Evolutionary conservation across 1,284 basidiomycete species (phyloP).

Genomic region (Boletus smithii): DNA sequence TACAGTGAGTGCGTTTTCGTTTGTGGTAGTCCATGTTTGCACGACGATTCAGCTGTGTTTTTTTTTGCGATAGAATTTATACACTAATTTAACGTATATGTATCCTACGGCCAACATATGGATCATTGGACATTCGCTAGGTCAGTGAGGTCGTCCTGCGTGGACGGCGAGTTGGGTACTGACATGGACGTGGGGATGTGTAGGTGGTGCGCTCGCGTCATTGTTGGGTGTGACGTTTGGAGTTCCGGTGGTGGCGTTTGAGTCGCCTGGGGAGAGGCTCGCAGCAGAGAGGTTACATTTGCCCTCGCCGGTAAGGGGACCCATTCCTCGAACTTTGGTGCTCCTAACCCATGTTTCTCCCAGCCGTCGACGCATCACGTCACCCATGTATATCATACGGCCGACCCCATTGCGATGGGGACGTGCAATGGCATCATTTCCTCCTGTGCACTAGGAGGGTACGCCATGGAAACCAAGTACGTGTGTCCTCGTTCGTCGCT

Average conservation of each 20-base stretch:
- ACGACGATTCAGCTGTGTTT: no score
- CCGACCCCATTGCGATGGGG: conserved; percentile 84
- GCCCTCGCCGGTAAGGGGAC: conserved; percentile 62
- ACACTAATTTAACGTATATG: conserved; percentile 91
- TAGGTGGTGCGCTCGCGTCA: conserved; percentile 82
- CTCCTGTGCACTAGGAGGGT: conserved; percentile 69
- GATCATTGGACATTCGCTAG: conserved; percentile 83
- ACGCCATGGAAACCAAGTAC: conserved; percentile 73
- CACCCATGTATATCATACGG: conserved; percentile 84
- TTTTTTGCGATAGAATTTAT: conserved; percentile 63
- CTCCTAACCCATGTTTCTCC: neutral
- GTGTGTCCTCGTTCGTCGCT: conserved; percentile 17
- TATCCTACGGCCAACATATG: conserved; percentile 93
- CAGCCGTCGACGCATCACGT: conserved; percentile 72
- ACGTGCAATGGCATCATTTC: conserved; percentile 76
- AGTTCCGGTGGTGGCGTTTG: conserved; percentile 85
- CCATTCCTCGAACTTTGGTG: neutral
- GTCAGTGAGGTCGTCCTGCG: conserved; percentile 19
- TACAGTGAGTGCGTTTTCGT: conserved; percentile 49
- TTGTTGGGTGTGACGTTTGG: conserved; percentile 91
- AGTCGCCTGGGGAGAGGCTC: conserved; percentile 88
- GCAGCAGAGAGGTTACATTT: conserved; percentile 86
- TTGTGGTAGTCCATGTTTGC: no score
- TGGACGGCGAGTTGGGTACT: neutral
- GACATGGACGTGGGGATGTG: neutral